Base-by-base conservation (phyloP, 768 basidiomycete genomes). In the Kwoniella botswanensis region DNA sequence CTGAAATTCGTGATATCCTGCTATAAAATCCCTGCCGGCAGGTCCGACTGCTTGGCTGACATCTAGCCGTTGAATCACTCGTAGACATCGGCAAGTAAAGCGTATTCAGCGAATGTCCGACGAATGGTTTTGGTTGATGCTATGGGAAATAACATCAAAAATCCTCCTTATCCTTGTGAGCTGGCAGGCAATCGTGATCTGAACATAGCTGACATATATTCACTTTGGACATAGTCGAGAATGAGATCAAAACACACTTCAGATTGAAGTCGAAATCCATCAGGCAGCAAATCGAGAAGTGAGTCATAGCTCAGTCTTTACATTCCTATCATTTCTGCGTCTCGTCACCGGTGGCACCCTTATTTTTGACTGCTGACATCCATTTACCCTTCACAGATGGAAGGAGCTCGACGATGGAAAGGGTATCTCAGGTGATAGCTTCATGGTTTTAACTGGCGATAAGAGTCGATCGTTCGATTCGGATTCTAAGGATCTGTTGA, bases 61-160 rank as follows among this genome's bases (percentile, higher is more conserved):
- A 29, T 29, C 29, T 2, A 29, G 4, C 29, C 4, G 29, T 29
- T 6, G 29, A 29, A 2, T 6, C 41, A n/a, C 26, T 65, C 24
- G 15, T 41, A 76, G 79, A 67, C 74, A 10, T 7, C 71, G 0
- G n/a, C 52, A 11, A 80, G 78, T 44, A 76, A 78, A 56, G 72
- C 77, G 0, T 85, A 84, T 64, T 82, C 76, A 3, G 92, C 93
- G 55, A 98, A 97, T 82, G 89, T 97, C 43, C 89, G 95, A 29
- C 86, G 95, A 18, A 97, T 97, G 95, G 92, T 92, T 9, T 90
- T 95, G 44, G 89, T 88, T 79, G 93, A 92, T 50, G 94, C 94
- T 67, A 80, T 82, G 78, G 76, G 74, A 5, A 75, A 78, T 41
- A 77, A 72, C 57, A 72, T 82, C 22, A 77, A 70, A 53, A 54